Conservation (phyloP, 495 filamentous ascomycete species). For the Evernia prunastri region DNA sequence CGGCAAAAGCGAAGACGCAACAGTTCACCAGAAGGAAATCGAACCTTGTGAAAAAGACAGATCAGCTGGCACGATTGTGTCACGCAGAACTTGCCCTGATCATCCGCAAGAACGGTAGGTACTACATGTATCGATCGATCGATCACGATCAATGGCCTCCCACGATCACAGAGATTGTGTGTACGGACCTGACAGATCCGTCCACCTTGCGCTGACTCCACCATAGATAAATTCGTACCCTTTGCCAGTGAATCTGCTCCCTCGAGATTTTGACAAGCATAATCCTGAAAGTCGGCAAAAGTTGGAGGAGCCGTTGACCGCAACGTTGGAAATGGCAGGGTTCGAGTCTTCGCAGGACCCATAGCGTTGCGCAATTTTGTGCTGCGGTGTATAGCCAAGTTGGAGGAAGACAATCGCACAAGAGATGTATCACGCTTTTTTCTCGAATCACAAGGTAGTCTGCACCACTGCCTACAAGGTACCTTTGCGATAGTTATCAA, state of each 20-base stretch:
- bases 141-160: too few relatives aligned
- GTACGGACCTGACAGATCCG: too few relatives aligned
- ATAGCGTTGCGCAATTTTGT: constrained; percentile 12
- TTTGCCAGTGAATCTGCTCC: constrained; percentile 14
- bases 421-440: constrained; percentile 8
- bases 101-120: constrained; percentile 24
- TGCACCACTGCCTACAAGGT: constrained; percentile 2
- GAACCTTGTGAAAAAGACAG: constrained; percentile 23
- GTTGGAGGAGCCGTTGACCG: constrained; percentile 8
- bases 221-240: constrained; percentile 6
- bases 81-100: too few relatives aligned
- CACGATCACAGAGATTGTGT: too few relatives aligned
- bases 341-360: constrained; percentile 9
- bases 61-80: constrained; percentile 25
- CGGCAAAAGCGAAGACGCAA: too few relatives aligned
- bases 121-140: constrained; percentile 24
- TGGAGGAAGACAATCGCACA: constrained; percentile 9
- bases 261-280: constrained; percentile 11
- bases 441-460: constrained; percentile 4
- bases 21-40: constrained; percentile 25
- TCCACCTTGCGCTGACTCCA: too few relatives aligned
- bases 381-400: constrained; percentile 11
- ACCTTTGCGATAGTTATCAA: constrained; percentile 7
- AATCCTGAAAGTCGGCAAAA: constrained; percentile 14
- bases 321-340: neutral